Conservation (phyloP, 1,284 basidiomycete species). For the Cutaneotrichosporon sp. region DNA sequence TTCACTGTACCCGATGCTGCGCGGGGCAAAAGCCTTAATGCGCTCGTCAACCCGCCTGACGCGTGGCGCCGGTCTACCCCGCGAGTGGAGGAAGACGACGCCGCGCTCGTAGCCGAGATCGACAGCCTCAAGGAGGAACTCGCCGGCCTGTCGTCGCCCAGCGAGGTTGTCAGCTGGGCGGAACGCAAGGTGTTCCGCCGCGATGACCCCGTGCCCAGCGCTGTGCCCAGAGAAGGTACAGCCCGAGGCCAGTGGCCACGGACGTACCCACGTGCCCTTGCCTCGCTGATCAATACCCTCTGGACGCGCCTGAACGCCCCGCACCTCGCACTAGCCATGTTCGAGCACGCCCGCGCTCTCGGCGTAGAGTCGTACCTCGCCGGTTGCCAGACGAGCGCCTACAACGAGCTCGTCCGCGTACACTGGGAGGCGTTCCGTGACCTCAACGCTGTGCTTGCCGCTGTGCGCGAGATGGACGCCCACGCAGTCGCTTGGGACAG, state of each 20-base stretch:
- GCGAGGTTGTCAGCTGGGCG: constrained; percentile 71
- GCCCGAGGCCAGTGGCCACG: constrained; percentile 48
- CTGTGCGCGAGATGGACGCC: constrained; percentile 71
- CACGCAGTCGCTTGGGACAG: constrained; percentile 66
- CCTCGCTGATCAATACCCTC: constrained; percentile 66
- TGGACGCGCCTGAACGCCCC: constrained; percentile 71
- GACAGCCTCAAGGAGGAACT: constrained; percentile 72
- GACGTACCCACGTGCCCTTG: constrained; percentile 67
- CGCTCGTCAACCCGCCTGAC: not conserved
- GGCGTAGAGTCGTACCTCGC: constrained; percentile 74
- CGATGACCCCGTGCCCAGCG: constrained; percentile 49
- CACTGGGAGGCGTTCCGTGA: constrained; percentile 77
- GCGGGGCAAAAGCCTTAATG: not conserved
- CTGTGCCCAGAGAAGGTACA: too few relatives aligned
- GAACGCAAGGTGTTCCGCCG: constrained; percentile 59
- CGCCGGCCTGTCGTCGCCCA: constrained; percentile 62
- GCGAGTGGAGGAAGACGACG: constrained; percentile 21
- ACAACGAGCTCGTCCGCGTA: constrained; percentile 75
- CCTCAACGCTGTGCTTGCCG: constrained; percentile 63
- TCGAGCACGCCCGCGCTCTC: constrained; percentile 65
- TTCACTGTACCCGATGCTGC: not conserved
- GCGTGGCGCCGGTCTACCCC: constrained; percentile 1
- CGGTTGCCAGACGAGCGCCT: constrained; percentile 75
- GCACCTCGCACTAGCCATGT: constrained; percentile 73
- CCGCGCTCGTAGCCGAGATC: constrained; percentile 42